Percentiles rank a stretch among this genome's conserved stretches.
Conservation (phyloP, 2,329 filamentous ascomycete species). For the Zalaria sp. region DNA sequence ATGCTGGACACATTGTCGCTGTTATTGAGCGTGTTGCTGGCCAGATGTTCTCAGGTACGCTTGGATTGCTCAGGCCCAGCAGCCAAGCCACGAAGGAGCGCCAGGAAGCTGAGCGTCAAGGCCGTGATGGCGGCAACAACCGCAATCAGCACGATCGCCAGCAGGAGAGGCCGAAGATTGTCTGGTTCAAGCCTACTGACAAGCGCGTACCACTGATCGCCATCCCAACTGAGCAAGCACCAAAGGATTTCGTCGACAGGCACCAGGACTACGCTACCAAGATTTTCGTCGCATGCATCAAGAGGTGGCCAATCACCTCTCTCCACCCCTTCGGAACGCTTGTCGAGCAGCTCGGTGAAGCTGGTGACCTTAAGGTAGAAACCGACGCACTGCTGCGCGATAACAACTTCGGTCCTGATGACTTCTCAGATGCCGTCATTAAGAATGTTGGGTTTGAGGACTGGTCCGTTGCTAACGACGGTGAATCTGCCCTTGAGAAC, state of each 20-base stretch:
- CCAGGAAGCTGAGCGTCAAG: constrained; percentile 89
- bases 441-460: constrained; percentile 86
- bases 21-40: constrained; percentile 94
- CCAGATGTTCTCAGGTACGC: constrained; percentile 94
- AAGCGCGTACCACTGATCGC: constrained; percentile 97
- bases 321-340: constrained; percentile 96
- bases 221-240: constrained; percentile 94
- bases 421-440: constrained; percentile 91
- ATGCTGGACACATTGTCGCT: constrained; percentile 91
- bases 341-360: constrained; percentile 90
- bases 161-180: constrained; percentile 97
- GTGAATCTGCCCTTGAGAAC: constrained; percentile 54
- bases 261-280: constrained; percentile 95
- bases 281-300: constrained; percentile 98
- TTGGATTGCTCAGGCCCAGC: constrained; percentile 85
- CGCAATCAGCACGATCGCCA: constrained; percentile 67
- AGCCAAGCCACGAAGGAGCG: constrained; percentile 99
- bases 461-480: constrained; percentile 76
- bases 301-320: constrained; percentile 99
- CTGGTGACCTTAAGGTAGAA: constrained; percentile 95
- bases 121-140: constrained; percentile 64
- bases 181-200: constrained; percentile 99
- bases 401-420: constrained; percentile 96
- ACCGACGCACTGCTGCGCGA: constrained; percentile 92
- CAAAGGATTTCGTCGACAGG: constrained; percentile 94